These are phyloP conservation scores for Staphylotrichum longicolle DNA, from an alignment of 495 filamentous ascomycete genomes.

Conservation along the genomic window DNA sequence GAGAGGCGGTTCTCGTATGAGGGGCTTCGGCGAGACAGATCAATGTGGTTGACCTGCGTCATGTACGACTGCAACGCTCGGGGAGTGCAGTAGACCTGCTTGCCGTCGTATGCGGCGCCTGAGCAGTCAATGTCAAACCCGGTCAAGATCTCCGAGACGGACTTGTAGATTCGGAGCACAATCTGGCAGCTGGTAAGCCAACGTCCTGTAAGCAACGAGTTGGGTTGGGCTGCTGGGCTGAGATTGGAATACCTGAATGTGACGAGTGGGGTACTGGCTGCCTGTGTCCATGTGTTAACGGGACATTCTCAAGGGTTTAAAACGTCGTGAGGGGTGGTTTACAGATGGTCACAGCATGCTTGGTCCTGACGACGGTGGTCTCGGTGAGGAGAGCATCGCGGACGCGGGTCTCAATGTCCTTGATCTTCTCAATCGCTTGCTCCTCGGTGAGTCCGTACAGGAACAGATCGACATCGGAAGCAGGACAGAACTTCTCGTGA, in stretches of 20 bases:
- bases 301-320: neutral
- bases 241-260: constrained; percentile 52
- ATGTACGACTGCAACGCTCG: constrained; percentile 70
- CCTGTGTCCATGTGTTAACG: constrained; percentile 35
- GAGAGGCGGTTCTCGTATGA: constrained; percentile 86
- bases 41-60: constrained; percentile 75
- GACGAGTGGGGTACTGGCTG: constrained; percentile 75
- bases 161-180: constrained; percentile 79
- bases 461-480: constrained; percentile 83
- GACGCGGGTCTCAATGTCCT: constrained; percentile 67
- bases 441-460: constrained; percentile 72
- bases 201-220: too few species aligned
- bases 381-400: constrained; percentile 71
- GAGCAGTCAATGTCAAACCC: constrained; percentile 86
- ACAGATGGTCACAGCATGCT: constrained; percentile 78
- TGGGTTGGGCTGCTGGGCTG: constrained; percentile 2
- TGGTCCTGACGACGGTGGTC: constrained; percentile 73
- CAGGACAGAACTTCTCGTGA: constrained; percentile 72
- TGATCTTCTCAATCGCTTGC: constrained; percentile 76
- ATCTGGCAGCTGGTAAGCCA: constrained; percentile 51
- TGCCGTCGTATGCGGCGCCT: constrained; percentile 74
- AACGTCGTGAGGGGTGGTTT: constrained; percentile 3
- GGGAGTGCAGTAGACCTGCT: constrained; percentile 69
- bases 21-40: constrained; percentile 73
- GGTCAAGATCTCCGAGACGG: constrained; percentile 74